Conservation (phyloP, 495 filamentous ascomycete species). For the Filosporella fistucella region DNA sequence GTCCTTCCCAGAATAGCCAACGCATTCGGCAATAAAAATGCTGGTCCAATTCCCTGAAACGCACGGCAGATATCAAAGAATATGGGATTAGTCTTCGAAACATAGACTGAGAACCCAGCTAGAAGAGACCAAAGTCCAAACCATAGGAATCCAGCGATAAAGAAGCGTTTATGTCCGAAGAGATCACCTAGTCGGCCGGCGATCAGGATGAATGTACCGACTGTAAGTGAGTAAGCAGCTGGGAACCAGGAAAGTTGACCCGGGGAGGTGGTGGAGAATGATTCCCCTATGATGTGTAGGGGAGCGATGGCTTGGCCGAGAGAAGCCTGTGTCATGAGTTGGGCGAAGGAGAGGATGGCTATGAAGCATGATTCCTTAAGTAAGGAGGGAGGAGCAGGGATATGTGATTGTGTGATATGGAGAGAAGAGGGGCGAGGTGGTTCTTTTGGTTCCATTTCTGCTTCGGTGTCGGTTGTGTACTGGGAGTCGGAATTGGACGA, state of each 20-base stretch:
- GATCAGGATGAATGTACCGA: constrained; percentile 62
- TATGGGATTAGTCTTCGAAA: constrained; percentile 33
- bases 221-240: constrained; percentile 36
- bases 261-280: constrained; percentile 31
- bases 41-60: constrained; percentile 57
- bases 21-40: constrained; percentile 57
- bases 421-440: neutral
- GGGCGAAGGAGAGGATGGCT: constrained; percentile 14
- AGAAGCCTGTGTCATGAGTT: constrained; percentile 34
- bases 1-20: constrained; percentile 57
- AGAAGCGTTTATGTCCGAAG: constrained; percentile 58
- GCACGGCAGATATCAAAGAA: constrained; percentile 57
- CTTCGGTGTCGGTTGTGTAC: neutral
- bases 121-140: constrained; percentile 55
- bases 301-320: constrained; percentile 35
- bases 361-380: constrained; percentile 15
- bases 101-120: constrained; percentile 43
- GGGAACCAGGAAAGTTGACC: neutral
- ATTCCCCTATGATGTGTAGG: constrained; percentile 37
- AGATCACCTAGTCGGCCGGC: constrained; percentile 61
- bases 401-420: neutral
- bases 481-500: neutral
- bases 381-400: neutral
- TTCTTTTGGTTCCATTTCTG: neutral
- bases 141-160: constrained; percentile 59